phyloP scores from a whole-genome alignment of 2,329 filamentous ascomycete species.

The Clonostachys rosea region DNA sequence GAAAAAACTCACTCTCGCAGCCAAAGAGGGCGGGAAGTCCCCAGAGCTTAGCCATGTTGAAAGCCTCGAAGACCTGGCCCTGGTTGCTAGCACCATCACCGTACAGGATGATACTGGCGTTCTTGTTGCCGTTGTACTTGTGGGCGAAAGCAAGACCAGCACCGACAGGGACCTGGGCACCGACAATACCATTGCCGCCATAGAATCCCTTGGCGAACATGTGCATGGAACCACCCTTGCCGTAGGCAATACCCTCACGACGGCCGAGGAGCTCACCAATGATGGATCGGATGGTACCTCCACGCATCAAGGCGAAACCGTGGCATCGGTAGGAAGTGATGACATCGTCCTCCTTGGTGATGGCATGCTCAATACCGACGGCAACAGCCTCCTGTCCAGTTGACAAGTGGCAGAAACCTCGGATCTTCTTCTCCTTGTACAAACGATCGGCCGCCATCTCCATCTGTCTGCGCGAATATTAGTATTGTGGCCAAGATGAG shows the following conservation, averaged over 20 bases:
- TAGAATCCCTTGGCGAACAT: constrained; percentile 99
- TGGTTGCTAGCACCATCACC: constrained; percentile 99
- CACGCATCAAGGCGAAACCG: constrained; percentile 96
- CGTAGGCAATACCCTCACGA: constrained; percentile 94
- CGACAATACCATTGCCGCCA: constrained; percentile 98
- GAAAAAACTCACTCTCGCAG: constrained; percentile 78
- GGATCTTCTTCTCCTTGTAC: constrained; percentile 99
- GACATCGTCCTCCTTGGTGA: constrained; percentile 85
- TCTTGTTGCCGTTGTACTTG: constrained; percentile 86
- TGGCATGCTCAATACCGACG: constrained; percentile 92
- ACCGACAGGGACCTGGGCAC: constrained; percentile 95
- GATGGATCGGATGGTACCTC: constrained; percentile 83
- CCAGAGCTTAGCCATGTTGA: constrained; percentile 99
- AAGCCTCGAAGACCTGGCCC: constrained; percentile 98
- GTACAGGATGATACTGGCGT: constrained; percentile 84
- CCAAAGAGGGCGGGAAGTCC: constrained; percentile 92
- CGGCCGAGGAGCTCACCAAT: constrained; percentile 94
- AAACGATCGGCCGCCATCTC: constrained; percentile 98
- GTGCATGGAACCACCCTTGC: constrained; percentile 99
- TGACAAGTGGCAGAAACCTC: constrained; percentile 98
- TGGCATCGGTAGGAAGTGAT: constrained; percentile 99
- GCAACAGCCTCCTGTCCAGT: constrained; percentile 97
- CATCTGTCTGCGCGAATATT: constrained; percentile 71
- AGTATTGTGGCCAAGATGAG: constrained; percentile 7
- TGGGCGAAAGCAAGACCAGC: constrained; percentile 96